Evolutionary conservation across 2,329 filamentous ascomycete species (phyloP).

Genomic region (Cladosporium sphaerospermum): DNA sequence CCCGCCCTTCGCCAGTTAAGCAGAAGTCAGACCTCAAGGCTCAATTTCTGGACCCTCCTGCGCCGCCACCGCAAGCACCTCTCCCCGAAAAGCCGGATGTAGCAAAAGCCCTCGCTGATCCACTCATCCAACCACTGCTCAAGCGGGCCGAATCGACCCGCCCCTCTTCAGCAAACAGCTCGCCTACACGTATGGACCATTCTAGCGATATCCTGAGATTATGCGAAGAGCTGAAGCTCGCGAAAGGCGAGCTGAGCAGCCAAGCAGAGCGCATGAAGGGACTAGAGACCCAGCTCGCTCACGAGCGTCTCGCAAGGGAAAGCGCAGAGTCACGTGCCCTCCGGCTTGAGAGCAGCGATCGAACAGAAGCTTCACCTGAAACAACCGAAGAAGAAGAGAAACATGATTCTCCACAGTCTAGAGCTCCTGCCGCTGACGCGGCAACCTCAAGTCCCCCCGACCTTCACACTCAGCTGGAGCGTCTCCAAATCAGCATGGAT

Average conservation of each 20-base stretch:
- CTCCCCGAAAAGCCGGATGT: constrained; percentile 87
- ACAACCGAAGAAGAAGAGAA: constrained; percentile 23
- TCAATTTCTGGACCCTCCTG: constrained; percentile 86
- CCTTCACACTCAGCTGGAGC: constrained; percentile 66
- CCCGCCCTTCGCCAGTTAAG: constrained; percentile 46
- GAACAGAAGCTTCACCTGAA: constrained; percentile 33
- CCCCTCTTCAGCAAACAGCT: constrained; percentile 49
- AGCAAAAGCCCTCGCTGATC: constrained; percentile 41
- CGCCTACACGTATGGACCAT: constrained; percentile 53
- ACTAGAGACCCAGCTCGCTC: constrained; percentile 69
- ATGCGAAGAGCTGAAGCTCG: constrained; percentile 74
- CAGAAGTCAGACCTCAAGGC: constrained; percentile 69
- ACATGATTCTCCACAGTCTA: background rate
- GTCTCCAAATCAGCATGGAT: constrained; percentile 72
- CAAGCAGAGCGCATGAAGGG: constrained; percentile 74
- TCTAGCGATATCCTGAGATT: constrained; percentile 74
- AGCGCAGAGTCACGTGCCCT: constrained; percentile 76
- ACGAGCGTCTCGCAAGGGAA: constrained; percentile 76
- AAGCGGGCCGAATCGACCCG: constrained; percentile 73
- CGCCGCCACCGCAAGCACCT: constrained; percentile 86
- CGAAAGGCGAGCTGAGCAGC: constrained; percentile 81
- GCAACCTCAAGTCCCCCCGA: constrained; percentile 31
- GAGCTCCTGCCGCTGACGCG: constrained; percentile 17
- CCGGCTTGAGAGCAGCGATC: constrained; percentile 57
- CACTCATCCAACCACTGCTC: constrained; percentile 53